phyloP scores from a whole-genome alignment of 208 protist species.

The Pavlovales sp. region DNA sequence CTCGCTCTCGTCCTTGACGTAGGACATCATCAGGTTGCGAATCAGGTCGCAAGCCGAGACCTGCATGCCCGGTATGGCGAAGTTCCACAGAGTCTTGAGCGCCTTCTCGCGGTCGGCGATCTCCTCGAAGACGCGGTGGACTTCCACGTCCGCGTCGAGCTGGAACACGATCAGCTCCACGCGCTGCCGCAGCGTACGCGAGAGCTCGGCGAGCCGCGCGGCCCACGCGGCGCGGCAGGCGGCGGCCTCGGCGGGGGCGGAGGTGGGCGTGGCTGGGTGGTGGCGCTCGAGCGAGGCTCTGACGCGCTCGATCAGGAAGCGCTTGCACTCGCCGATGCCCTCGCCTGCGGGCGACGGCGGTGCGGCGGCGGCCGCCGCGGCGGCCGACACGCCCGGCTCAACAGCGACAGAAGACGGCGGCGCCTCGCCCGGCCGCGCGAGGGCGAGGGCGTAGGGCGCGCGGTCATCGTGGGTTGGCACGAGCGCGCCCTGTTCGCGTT shows the following conservation, averaged over 20 bases:
- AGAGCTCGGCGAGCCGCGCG: neutral
- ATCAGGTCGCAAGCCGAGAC: neutral
- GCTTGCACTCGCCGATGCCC: neutral
- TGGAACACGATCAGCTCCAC: neutral
- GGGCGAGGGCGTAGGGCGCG: neutral
- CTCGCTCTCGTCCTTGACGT: neutral
- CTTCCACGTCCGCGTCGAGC: neutral
- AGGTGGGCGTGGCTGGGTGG: too few relatives aligned
- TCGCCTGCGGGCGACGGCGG: too few relatives aligned
- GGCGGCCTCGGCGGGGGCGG: neutral
- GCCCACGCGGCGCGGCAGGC: too few relatives aligned
- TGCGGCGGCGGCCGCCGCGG: too few relatives aligned
- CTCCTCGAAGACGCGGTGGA: neutral
- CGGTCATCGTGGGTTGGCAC: neutral
- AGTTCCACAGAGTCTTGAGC: neutral
- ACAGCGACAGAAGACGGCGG: too few relatives aligned
- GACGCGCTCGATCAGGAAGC: neutral
- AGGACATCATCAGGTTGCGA: neutral
- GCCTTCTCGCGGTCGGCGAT: neutral
- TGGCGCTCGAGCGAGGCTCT: neutral
- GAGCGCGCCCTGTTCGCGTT: neutral
- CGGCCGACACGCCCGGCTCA: too few relatives aligned
- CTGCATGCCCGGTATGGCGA: neutral
- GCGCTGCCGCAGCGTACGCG: neutral
- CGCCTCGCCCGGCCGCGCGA: neutral